Evolutionary conservation across 305 asterid genomes (phyloP).

Genomic region (Fraxinus ornus): DNA sequence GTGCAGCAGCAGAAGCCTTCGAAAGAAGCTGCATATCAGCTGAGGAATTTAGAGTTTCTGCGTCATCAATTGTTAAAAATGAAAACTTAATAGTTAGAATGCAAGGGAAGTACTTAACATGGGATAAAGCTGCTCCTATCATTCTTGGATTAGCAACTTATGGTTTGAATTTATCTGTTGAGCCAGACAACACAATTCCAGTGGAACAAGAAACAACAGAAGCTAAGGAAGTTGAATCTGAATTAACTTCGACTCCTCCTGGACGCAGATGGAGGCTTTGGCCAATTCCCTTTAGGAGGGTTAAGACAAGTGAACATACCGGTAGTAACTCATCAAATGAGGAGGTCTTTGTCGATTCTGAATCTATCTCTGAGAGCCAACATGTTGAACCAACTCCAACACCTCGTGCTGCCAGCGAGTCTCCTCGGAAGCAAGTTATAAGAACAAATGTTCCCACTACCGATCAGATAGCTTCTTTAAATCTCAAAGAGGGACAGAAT

Average conservation of each 20-base stretch:
- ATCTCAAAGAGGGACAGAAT: slow-evolving; percentile 89
- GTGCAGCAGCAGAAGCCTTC: slow-evolving; percentile 68
- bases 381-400: slow-evolving; percentile 15
- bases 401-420: slow-evolving; percentile 25
- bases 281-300: not conserved
- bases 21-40: slow-evolving; percentile 48
- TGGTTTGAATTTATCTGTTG: slow-evolving; percentile 53
- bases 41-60: slow-evolving; percentile 60
- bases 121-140: slow-evolving; percentile 74
- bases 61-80: slow-evolving; percentile 46
- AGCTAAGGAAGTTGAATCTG: slow-evolving; percentile 38
- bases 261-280: not conserved
- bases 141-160: slow-evolving; percentile 72
- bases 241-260: not conserved
- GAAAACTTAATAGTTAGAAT: slow-evolving; percentile 29
- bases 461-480: slow-evolving; percentile 75
- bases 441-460: slow-evolving; percentile 81
- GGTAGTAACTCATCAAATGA: not conserved
- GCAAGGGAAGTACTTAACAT: slow-evolving; percentile 66
- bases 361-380: slow-evolving; percentile 22
- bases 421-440: slow-evolving; percentile 65
- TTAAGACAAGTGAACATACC: not conserved
- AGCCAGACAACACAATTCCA: slow-evolving; percentile 41
- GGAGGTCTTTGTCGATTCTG: not conserved
- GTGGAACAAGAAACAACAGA: slow-evolving; percentile 47